A percentile compares a stretch with the other conserved stretches of the same genome.
Evolutionary conservation across 768 basidiomycete genomes (phyloP).

Genomic region (Sistotremastrum niveocremeum): DNA sequence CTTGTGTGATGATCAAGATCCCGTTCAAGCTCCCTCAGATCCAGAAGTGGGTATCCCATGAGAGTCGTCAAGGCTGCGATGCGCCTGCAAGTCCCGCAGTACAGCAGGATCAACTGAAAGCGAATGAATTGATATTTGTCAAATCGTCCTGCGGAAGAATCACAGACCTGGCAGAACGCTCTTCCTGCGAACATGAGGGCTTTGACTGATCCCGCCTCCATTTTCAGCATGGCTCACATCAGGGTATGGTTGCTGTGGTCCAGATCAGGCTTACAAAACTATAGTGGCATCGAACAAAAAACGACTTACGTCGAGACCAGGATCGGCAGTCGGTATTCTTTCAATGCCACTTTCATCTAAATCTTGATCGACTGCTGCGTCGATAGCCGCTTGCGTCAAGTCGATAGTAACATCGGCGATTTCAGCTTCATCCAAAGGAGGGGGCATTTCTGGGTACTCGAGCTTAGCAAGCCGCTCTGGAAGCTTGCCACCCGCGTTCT

Average conservation of each 20-base stretch:
- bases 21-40: background rate
- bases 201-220: constrained; percentile 23
- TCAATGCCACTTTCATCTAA: constrained; percentile 75
- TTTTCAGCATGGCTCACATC: constrained; percentile 43
- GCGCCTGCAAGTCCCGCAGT: constrained; percentile 75
- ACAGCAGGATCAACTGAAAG: constrained; percentile 74
- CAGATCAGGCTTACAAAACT: constrained; percentile 11
- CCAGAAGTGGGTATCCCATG: constrained; percentile 8
- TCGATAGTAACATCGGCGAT: constrained; percentile 85
- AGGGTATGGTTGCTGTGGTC: constrained; percentile 46
- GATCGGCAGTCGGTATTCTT: constrained; percentile 85
- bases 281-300: constrained; percentile 2
- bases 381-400: constrained; percentile 71
- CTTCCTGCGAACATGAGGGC: constrained; percentile 85
- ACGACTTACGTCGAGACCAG: constrained; percentile 64
- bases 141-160: constrained; percentile 5
- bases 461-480: constrained; percentile 57
- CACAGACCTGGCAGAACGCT: constrained; percentile 79
- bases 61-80: constrained; percentile 64
- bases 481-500: constrained; percentile 57
- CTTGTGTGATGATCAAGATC: background rate
- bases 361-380: constrained; percentile 46
- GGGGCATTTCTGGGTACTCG: constrained; percentile 64
- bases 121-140: constrained; percentile 6
- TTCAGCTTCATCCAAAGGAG: constrained; percentile 68